Evolutionary conservation across 179 eudicot genomes (phyloP).

Genomic region (Camellia oleifera): DNA sequence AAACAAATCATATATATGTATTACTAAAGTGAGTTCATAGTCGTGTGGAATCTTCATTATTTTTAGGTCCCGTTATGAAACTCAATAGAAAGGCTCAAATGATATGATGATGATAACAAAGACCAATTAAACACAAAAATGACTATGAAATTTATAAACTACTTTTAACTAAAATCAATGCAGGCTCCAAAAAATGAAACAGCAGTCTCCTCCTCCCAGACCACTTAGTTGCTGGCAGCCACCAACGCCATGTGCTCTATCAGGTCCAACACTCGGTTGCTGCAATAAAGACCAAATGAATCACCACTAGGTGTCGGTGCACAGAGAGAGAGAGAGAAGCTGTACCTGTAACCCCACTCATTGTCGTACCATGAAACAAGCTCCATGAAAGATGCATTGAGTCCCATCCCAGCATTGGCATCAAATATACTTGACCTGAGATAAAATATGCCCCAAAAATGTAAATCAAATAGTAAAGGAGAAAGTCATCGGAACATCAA

Average conservation of each 20-base stretch:
- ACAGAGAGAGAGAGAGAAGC: slow-evolving; percentile 2
- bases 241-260: slow-evolving; percentile 98
- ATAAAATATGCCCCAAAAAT: too few relatives aligned
- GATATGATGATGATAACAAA: not conserved
- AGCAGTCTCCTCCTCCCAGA: not conserved
- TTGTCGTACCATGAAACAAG: slow-evolving; percentile 90
- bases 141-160: not conserved
- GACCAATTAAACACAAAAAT: slow-evolving; percentile 10
- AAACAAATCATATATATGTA: not conserved
- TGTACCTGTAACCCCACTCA: slow-evolving; percentile 98
- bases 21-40: not conserved
- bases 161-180: slow-evolving; percentile 1
- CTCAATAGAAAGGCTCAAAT: not conserved
- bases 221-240: slow-evolving; percentile 48
- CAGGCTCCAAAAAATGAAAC: not conserved
- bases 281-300: slow-evolving; percentile 27
- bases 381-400: slow-evolving; percentile 78
- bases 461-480: too few relatives aligned
- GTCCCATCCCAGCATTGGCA: slow-evolving; percentile 85
- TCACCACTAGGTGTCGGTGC: not conserved
- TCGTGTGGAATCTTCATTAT: not conserved
- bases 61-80: not conserved
- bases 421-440: slow-evolving; percentile 97
- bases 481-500: not conserved
- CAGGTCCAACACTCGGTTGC: slow-evolving; percentile 95